These are phyloP conservation scores for Podaxis sp. DNA, from an alignment of 768 basidiomycete genomes.

Conservation along the genomic window DNA sequence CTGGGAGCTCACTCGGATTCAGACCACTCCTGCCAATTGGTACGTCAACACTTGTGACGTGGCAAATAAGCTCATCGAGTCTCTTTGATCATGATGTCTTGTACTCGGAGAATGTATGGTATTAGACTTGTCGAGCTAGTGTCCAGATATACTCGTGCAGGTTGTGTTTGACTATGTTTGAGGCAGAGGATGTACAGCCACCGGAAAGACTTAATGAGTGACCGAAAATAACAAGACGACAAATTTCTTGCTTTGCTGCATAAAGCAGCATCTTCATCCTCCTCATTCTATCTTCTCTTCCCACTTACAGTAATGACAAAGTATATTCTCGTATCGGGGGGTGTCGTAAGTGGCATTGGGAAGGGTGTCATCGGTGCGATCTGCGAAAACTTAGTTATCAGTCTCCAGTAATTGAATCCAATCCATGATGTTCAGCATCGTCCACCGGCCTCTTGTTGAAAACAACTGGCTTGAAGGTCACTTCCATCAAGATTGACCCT, in stretches of 20 bases:
- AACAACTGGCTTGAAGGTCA: slow-evolving; percentile 94
- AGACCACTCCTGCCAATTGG: slow-evolving; percentile 27
- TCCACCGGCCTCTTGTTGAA: slow-evolving; percentile 95
- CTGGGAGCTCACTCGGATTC: background rate
- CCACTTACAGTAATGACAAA: slow-evolving; percentile 69
- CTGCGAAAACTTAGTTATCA: slow-evolving; percentile 16
- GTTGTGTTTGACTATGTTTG: background rate
- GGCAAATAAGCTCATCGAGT: slow-evolving; percentile 24
- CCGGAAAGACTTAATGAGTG: background rate
- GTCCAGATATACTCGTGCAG: too few species aligned
- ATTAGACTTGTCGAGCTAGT: too few species aligned
- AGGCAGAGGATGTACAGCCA: slow-evolving; percentile 4
- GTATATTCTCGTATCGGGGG: slow-evolving; percentile 95
- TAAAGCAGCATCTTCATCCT: background rate
- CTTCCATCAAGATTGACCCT: slow-evolving; percentile 99
- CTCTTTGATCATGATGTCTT: slow-evolving; percentile 19
- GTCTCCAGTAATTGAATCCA: background rate
- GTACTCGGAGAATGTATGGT: too few species aligned
- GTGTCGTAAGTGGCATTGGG: slow-evolving; percentile 97
- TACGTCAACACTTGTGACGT: slow-evolving; percentile 25
- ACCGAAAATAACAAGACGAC: background rate
- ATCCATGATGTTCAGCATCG: slow-evolving; percentile 60
- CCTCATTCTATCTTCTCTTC: background rate
- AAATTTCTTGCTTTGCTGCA: slow-evolving; percentile 12
- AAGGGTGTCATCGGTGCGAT: slow-evolving; percentile 96